A percentile compares a stretch with the other conserved stretches of the same genome.
phyloP scores from a whole-genome alignment of 1,139 yeast genomes.

The Scheffersomyces quercinus region DNA sequence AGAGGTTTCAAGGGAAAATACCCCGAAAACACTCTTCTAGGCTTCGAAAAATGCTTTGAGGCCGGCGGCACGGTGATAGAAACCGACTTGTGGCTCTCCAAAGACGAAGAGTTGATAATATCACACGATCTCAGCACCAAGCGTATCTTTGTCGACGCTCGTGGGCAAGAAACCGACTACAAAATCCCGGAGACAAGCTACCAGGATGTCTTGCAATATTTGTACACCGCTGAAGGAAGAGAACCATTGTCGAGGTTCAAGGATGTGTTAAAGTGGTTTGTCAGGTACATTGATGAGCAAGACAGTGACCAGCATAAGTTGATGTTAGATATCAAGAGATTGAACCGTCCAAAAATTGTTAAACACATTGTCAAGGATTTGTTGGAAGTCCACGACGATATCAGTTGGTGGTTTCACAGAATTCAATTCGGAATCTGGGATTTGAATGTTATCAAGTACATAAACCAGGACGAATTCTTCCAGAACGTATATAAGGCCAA shows the following conservation, averaged over 20 bases:
- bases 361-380: conserved; percentile 54
- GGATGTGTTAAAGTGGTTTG: conserved; percentile 62
- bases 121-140: conserved; percentile 69
- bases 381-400: conserved; percentile 46
- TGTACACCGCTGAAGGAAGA: conserved; percentile 56
- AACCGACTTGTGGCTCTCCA: conserved; percentile 79
- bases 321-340: conserved; percentile 81
- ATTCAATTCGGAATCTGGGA: conserved; percentile 84
- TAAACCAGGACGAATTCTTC: conserved; percentile 45
- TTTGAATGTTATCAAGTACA: conserved; percentile 58
- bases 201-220: conserved; percentile 41
- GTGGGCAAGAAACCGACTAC: conserved; percentile 41
- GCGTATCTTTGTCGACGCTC: conserved; percentile 57
- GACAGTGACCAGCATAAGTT: conserved; percentile 33
- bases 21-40: conserved; percentile 79
- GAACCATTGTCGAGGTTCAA: conserved; percentile 63
- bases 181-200: conserved; percentile 43
- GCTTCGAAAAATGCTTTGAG: conserved; percentile 69
- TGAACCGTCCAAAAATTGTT: conserved; percentile 62
- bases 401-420: conserved; percentile 65
- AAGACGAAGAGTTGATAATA: conserved; percentile 72
- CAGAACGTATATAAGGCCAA: conserved; percentile 12
- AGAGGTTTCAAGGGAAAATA: conserved; percentile 58
- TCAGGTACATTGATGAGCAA: conserved; percentile 29
- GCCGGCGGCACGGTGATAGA: conserved; percentile 76